Percentiles rank a stretch among this genome's conserved stretches.
Evolutionary conservation across 2,329 filamentous ascomycete species (phyloP).

Genomic region (Pseudogymnoascus sp.): DNA sequence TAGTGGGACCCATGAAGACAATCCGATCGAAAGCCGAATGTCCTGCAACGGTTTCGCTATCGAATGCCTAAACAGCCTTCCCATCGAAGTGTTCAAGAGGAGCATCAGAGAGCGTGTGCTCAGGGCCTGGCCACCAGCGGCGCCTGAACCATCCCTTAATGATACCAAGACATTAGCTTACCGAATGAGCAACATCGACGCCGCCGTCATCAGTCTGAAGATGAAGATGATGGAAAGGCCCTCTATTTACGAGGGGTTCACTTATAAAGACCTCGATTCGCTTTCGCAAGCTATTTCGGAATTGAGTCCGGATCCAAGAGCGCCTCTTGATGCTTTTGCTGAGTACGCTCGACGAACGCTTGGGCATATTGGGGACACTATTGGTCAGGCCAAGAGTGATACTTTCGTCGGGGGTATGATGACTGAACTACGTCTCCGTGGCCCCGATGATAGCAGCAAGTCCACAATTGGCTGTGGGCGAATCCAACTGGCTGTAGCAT

Average conservation of each 20-base stretch:
- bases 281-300: constrained; percentile 25
- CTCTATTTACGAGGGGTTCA: constrained; percentile 43
- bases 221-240: constrained; percentile 44
- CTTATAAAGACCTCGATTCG: constrained; percentile 32
- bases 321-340: constrained; percentile 20
- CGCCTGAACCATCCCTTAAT: constrained; percentile 5
- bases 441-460: not conserved
- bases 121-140: constrained; percentile 21
- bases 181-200: constrained; percentile 16
- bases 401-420: not conserved
- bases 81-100: constrained; percentile 35
- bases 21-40: constrained; percentile 16
- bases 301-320: constrained; percentile 2
- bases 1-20: constrained; percentile 16
- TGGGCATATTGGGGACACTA: constrained; percentile 15
- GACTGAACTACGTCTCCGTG: not conserved
- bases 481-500: not conserved
- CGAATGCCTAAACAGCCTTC: constrained; percentile 21
- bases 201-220: constrained; percentile 37
- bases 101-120: constrained; percentile 39
- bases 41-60: constrained; percentile 22
- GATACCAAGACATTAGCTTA: not conserved
- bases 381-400: constrained; percentile 24
- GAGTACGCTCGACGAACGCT: constrained; percentile 23
- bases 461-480: not conserved